A percentile compares a stretch with the other conserved stretches of the same genome.
phyloP scores from a whole-genome alignment of 352 stramenopile species.

The Pythium myriotylum region DNA sequence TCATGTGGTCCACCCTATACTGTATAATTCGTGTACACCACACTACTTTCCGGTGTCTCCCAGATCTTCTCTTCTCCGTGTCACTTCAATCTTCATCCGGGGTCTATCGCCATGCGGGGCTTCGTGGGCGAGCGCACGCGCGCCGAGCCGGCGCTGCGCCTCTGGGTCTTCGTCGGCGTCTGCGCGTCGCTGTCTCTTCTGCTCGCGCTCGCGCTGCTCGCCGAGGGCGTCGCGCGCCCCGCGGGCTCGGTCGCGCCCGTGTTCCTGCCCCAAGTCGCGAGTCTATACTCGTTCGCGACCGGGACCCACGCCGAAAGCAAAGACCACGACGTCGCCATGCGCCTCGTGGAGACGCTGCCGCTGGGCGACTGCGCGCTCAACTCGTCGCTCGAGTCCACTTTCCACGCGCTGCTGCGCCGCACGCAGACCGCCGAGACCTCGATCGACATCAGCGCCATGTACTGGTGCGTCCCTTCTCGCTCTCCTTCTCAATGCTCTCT shows the following conservation, averaged over 20 bases:
- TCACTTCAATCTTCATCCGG: neutral
- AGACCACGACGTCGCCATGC: no score
- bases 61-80: no score
- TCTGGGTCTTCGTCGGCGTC: constrained; percentile 23
- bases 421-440: constrained; percentile 42
- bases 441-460: constrained; percentile 85
- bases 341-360: constrained; percentile 70
- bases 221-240: constrained; percentile 4
- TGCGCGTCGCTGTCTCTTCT: constrained; percentile 14
- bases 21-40: constrained; percentile 8
- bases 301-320: no score
- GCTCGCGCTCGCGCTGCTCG: constrained; percentile 21
- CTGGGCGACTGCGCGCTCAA: constrained; percentile 59
- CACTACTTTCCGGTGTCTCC: neutral
- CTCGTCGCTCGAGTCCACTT: constrained; percentile 43
- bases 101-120: no score
- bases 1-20: no score
- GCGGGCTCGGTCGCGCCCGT: constrained; percentile 9
- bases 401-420: constrained; percentile 46
- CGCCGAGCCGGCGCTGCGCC: constrained; percentile 23
- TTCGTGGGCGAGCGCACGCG: no score
- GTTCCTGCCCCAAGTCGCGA: constrained; percentile 12
- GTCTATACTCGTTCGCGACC: neutral
- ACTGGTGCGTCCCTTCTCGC: constrained; percentile 43
- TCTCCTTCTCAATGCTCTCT: neutral